Evolutionary conservation across 2,329 filamentous ascomycete species (phyloP).

Genomic region (Curvularia sp.): DNA sequence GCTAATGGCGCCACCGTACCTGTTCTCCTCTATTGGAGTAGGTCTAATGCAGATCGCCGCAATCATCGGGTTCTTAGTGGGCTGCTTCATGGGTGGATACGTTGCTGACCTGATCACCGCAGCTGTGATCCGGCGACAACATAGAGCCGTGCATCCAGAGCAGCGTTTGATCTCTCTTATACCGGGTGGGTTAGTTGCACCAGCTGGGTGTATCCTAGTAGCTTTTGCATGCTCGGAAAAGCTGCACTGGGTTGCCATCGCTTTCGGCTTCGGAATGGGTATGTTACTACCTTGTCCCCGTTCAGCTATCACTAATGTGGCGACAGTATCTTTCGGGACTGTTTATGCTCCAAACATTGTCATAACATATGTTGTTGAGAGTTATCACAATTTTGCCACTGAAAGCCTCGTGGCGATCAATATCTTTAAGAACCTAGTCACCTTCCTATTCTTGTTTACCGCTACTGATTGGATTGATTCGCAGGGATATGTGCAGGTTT

Average conservation of each 20-base stretch:
- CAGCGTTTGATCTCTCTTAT: conserved; percentile 15
- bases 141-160: conserved; percentile 12
- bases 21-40: conserved; percentile 12
- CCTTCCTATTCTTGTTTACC: conserved; percentile 12
- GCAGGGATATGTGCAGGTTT: conserved; percentile 12
- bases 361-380: conserved; percentile 17
- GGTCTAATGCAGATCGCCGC: conserved; percentile 18
- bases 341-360: conserved; percentile 15
- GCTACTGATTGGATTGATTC: conserved; percentile 11
- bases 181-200: conserved; percentile 9
- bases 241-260: conserved; percentile 17
- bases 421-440: conserved; percentile 17
- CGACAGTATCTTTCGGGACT: conserved; percentile 17
- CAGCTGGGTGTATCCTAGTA: conserved; percentile 10
- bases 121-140: conserved; percentile 12
- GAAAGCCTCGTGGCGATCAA: conserved; percentile 15
- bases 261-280: conserved; percentile 18
- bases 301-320: background rate
- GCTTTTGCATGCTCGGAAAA: conserved; percentile 16
- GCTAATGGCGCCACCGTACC: conserved; percentile 15
- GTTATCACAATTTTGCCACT: conserved; percentile 1
- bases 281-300: background rate
- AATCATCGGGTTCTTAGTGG: conserved; percentile 15
- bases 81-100: conserved; percentile 17
- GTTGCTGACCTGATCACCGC: conserved; percentile 18